phyloP scores from a whole-genome alignment of 2,329 filamentous ascomycete species.

The Colletotrichum liaoningense region DNA sequence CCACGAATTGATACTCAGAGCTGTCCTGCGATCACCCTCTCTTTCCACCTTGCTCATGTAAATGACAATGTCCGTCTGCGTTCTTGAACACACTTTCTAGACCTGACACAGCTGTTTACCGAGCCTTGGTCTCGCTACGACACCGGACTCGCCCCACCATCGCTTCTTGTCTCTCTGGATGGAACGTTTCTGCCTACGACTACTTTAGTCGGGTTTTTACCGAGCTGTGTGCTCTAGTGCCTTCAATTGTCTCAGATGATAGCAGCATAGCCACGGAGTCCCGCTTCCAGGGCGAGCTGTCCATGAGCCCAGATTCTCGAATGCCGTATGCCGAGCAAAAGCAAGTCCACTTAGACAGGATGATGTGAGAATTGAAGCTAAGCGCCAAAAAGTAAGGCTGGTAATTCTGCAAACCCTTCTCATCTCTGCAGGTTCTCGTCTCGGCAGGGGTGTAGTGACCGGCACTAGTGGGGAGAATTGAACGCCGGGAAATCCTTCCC shows the following conservation, averaged over 20 bases:
- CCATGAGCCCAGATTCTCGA: no score
- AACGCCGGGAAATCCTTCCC: neutral
- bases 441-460: neutral
- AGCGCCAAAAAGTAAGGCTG: neutral
- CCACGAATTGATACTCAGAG: neutral
- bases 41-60: neutral
- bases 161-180: neutral
- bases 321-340: neutral
- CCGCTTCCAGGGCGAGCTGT: neutral
- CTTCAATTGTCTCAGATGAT: neutral
- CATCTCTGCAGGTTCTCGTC: neutral
- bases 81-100: neutral
- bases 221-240: no score
- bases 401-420: neutral
- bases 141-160: neutral
- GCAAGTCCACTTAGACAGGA: no score
- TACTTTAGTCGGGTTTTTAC: neutral
- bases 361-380: neutral
- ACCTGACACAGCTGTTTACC: neutral
- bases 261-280: neutral
- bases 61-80: neutral
- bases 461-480: neutral
- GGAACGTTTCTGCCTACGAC: neutral
- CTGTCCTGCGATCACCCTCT: neutral
- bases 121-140: neutral